These are phyloP conservation scores for Boletus pseudo-olivaceus DNA, from an alignment of 768 basidiomycete species.

Conservation along the genomic window DNA sequence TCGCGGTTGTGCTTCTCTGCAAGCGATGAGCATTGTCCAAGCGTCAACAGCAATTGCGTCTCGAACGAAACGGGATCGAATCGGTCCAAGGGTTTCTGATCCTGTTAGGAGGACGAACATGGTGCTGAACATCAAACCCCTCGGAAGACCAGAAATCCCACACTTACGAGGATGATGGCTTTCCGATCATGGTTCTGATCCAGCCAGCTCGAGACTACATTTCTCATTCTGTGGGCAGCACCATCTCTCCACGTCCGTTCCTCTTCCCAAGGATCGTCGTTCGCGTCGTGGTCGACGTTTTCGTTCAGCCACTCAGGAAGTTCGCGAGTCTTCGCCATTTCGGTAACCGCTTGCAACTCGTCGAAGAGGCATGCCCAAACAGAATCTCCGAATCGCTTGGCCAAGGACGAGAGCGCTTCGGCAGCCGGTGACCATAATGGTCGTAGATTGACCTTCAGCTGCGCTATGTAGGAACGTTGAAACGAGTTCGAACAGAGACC, in stretches of 20 bases:
- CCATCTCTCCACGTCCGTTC: slow-evolving; percentile 79
- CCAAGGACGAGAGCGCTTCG: slow-evolving; percentile 53
- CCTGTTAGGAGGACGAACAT: slow-evolving; percentile 22
- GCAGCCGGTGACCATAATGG: slow-evolving; percentile 87
- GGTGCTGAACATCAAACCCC: neutral
- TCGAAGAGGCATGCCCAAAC: slow-evolving; percentile 71
- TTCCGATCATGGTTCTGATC: slow-evolving; percentile 27
- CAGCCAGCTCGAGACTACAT: slow-evolving; percentile 47
- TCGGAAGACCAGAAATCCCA: neutral
- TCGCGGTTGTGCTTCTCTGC: slow-evolving; percentile 86
- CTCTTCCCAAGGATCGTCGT: slow-evolving; percentile 50
- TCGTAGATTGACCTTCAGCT: slow-evolving; percentile 89
- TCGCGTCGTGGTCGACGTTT: slow-evolving; percentile 16
- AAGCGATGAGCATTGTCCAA: slow-evolving; percentile 65
- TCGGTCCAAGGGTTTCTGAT: slow-evolving; percentile 45
- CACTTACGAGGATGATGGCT: slow-evolving; percentile 35
- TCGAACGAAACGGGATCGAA: slow-evolving; percentile 80
- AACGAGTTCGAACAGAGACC: neutral
- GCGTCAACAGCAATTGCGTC: slow-evolving; percentile 66
- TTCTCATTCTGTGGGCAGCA: slow-evolving; percentile 58
- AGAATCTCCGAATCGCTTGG: slow-evolving; percentile 57
- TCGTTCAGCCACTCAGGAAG: slow-evolving; percentile 29
- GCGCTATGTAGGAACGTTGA: slow-evolving; percentile 46
- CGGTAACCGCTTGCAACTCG: slow-evolving; percentile 46
- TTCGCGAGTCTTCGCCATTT: neutral